Evolutionary conservation across 2,329 filamentous ascomycete species (phyloP).

Genomic region (Bipolaris cookei): DNA sequence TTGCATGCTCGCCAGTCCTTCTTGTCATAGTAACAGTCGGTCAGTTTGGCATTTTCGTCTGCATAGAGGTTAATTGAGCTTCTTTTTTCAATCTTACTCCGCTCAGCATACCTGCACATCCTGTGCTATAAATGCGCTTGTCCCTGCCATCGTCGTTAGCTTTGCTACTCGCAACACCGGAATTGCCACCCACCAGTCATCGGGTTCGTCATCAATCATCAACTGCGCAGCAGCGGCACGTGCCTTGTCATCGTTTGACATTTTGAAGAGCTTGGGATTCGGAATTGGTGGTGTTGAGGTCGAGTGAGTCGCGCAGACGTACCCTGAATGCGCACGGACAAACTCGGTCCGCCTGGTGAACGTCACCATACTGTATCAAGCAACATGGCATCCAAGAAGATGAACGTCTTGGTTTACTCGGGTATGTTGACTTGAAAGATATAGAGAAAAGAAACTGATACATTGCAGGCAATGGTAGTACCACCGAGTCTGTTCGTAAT

Average conservation of each 20-base stretch:
- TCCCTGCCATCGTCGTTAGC: slow-evolving; percentile 67
- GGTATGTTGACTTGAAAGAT: slow-evolving; percentile 58
- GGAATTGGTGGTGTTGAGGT: slow-evolving; percentile 6
- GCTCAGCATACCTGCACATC: slow-evolving; percentile 74
- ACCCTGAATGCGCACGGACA: slow-evolving; percentile 38
- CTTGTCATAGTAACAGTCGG: slow-evolving; percentile 94
- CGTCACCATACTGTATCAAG: slow-evolving; percentile 22
- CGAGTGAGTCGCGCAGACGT: slow-evolving; percentile 13
- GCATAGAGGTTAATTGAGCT: slow-evolving; percentile 6
- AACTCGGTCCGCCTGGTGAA: slow-evolving; percentile 34
- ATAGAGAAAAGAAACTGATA: not conserved
- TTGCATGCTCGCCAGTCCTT: slow-evolving; percentile 94
- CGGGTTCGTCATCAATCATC: slow-evolving; percentile 82
- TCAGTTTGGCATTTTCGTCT: slow-evolving; percentile 91
- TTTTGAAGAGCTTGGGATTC: slow-evolving; percentile 37
- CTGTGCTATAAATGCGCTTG: slow-evolving; percentile 96
- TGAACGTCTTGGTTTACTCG: slow-evolving; percentile 94
- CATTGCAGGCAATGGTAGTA: slow-evolving; percentile 76
- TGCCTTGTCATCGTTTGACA: slow-evolving; percentile 64
- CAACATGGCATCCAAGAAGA: slow-evolving; percentile 69
- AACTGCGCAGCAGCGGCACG: slow-evolving; percentile 42
- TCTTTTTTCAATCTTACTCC: not conserved
- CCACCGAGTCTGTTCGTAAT: slow-evolving; percentile 86
- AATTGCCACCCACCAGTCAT: slow-evolving; percentile 77
- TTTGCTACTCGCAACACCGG: slow-evolving; percentile 14